A percentile compares a stretch with the other conserved stretches of the same genome.
phyloP scores from a whole-genome alignment of 345 rosid species.

The Kernera saxatilis region DNA sequence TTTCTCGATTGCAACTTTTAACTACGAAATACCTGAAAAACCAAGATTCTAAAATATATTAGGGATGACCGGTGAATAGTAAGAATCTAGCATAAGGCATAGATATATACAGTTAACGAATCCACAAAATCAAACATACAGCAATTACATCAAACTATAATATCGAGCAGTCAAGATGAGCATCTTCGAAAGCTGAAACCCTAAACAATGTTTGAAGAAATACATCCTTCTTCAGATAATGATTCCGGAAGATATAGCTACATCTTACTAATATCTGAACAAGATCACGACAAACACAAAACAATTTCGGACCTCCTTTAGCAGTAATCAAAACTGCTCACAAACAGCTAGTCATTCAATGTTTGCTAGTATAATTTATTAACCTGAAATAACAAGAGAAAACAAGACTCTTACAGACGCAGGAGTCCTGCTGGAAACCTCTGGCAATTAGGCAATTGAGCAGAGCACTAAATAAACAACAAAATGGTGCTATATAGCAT shows the following conservation, averaged over 20 bases:
- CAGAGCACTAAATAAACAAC: conserved; percentile 10
- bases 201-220: not conserved
- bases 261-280: not conserved
- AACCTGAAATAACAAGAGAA: not conserved
- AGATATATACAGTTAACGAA: not conserved
- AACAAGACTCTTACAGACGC: not conserved
- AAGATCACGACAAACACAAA: not conserved
- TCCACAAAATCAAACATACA: conserved; percentile 6
- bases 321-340: not conserved
- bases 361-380: not conserved
- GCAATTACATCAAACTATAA: not conserved
- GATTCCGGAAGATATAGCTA: not conserved
- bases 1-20: conserved; percentile 95
- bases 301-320: not conserved
- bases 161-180: not conserved
- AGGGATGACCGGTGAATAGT: not conserved
- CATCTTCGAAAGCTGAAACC: not conserved
- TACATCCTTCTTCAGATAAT: not conserved
- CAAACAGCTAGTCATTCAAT: not conserved
- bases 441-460: not conserved
- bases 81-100: not conserved
- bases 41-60: conserved; percentile 22
- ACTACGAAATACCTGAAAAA: conserved; percentile 86
- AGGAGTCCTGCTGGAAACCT: not conserved
- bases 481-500: not conserved